phyloP scores from a whole-genome alignment of 495 filamentous ascomycete species.

The Annulohypoxylon moriforme region DNA sequence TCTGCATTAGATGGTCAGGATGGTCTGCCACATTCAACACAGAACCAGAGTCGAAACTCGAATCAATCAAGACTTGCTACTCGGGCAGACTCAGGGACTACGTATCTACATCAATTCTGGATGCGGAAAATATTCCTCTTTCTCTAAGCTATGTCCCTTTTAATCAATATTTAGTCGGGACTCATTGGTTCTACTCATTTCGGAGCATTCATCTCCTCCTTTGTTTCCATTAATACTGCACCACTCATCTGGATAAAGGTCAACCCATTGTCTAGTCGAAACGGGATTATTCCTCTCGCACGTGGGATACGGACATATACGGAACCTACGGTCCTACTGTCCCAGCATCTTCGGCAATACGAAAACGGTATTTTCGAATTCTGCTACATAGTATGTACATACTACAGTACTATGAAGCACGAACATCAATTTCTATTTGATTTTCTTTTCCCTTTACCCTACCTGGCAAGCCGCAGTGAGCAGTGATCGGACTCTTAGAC shows the following conservation, averaged over 20 bases:
- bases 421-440: background rate
- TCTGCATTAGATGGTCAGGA: conserved; percentile 9
- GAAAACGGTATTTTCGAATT: conserved; percentile 28
- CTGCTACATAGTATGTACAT: background rate
- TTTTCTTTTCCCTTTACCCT: conserved; percentile 5
- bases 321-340: conserved; percentile 19
- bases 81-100: conserved; percentile 7
- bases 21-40: conserved; percentile 2
- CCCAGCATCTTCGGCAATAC: conserved; percentile 23
- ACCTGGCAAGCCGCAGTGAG: conserved; percentile 18
- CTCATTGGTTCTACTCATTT: conserved; percentile 26
- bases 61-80: conserved; percentile 6
- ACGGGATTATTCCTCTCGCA: conserved; percentile 29
- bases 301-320: conserved; percentile 27
- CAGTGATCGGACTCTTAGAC: conserved; percentile 31
- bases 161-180: conserved; percentile 37
- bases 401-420: background rate
- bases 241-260: conserved; percentile 44
- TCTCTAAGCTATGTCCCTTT: conserved; percentile 11
- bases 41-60: conserved; percentile 14
- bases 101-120: conserved; percentile 7
- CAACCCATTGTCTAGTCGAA: conserved; percentile 27
- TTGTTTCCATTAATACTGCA: conserved; percentile 39
- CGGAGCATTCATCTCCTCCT: conserved; percentile 41
- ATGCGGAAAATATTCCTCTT: conserved; percentile 32